phyloP scores from a whole-genome alignment of 2,329 filamentous ascomycete genomes.

The Fusarium sp. region DNA sequence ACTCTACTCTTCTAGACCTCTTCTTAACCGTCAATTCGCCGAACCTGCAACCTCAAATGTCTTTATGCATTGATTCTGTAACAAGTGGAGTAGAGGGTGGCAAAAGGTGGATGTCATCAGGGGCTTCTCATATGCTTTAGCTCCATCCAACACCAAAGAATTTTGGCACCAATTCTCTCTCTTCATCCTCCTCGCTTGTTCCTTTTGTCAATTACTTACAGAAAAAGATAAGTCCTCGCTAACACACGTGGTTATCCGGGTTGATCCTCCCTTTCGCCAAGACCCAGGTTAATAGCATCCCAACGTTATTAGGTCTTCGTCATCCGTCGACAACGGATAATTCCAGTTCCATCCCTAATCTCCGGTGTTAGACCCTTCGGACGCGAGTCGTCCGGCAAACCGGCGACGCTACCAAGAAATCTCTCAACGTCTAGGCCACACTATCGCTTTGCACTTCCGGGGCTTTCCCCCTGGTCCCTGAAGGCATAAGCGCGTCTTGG shows the following conservation, averaged over 20 bases:
- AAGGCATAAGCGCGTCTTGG: neutral
- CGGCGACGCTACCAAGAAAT: conserved; percentile 9
- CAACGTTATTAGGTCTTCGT: neutral
- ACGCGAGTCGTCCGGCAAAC: conserved; percentile 9
- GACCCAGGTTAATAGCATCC: neutral
- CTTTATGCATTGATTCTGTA: neutral
- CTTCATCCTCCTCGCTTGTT: neutral
- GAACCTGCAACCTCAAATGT: neutral
- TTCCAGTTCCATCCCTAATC: conserved; percentile 19
- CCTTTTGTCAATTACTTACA: neutral
- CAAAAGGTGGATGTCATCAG: neutral
- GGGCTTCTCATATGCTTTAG: neutral
- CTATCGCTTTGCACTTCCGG: neutral
- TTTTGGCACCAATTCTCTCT: neutral
- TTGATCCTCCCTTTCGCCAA: neutral
- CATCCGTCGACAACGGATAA: neutral
- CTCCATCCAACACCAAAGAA: neutral
- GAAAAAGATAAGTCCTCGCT: neutral
- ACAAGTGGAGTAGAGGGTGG: neutral
- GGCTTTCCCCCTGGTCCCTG: neutral
- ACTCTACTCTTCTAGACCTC: neutral
- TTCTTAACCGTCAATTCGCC: neutral
- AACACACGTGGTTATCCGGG: neutral
- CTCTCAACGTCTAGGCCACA: neutral
- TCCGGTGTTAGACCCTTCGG: conserved; percentile 1